Conservation (phyloP, 2,329 filamentous ascomycete species). For the Colletotrichum melonis region DNA sequence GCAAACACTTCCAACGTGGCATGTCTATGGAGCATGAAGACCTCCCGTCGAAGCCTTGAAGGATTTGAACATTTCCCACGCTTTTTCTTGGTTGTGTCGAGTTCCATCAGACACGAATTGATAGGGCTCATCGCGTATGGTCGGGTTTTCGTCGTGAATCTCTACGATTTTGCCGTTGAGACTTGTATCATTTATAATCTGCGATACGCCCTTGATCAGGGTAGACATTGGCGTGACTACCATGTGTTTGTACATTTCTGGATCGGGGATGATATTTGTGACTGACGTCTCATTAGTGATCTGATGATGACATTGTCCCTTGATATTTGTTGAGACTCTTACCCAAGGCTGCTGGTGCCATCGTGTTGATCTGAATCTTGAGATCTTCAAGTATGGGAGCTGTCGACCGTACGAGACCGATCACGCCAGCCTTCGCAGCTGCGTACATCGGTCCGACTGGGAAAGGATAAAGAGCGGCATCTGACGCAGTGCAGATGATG, state of each 20-base stretch:
- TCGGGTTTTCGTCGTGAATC: not conserved
- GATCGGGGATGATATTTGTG: not conserved
- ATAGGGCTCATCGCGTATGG: not conserved
- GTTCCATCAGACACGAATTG: not conserved
- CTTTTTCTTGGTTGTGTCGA: not conserved
- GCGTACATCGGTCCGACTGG: not conserved
- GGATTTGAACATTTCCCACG: not conserved
- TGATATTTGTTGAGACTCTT: not conserved
- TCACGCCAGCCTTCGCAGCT: conserved; percentile 1
- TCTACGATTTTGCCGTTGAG: not conserved
- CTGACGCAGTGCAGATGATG: conserved; percentile 6
- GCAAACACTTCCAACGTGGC: too few species aligned
- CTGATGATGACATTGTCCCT: not conserved
- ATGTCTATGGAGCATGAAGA: not conserved
- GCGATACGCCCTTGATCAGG: not conserved
- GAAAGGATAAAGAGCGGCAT: conserved; percentile 2
- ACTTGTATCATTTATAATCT: not conserved
- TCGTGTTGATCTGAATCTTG: conserved; percentile 8
- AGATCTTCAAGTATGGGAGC: not conserved
- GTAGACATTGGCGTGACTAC: not conserved
- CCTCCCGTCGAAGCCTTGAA: not conserved
- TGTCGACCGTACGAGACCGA: not conserved
- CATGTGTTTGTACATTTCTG: not conserved
- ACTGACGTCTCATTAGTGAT: not conserved
- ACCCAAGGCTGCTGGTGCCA: conserved; percentile 1